Evolutionary conservation across 2,329 filamentous ascomycete species (phyloP).

Genomic region (Fusarium goolgardi): DNA sequence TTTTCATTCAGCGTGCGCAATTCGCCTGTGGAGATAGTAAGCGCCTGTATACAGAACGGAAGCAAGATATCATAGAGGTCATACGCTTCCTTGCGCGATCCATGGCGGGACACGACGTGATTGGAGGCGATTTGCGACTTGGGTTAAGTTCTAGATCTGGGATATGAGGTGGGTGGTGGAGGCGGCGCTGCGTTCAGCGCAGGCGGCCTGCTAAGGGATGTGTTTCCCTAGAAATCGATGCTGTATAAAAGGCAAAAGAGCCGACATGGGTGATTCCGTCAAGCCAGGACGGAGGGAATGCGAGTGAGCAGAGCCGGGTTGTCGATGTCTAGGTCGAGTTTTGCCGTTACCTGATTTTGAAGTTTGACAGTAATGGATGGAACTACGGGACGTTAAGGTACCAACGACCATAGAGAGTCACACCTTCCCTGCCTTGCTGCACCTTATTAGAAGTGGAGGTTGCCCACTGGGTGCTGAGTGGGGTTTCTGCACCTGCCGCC

Average conservation of each 20-base stretch:
- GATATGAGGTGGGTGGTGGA: conserved; percentile 36
- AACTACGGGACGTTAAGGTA: conserved; percentile 14
- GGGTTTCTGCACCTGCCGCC: conserved; percentile 5
- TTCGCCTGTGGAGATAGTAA: conserved; percentile 71
- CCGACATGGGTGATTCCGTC: conserved; percentile 56
- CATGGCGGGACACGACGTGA: conserved; percentile 61
- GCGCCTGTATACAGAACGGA: conserved; percentile 2
- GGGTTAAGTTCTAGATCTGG: conserved; percentile 29
- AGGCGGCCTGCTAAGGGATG: conserved; percentile 57
- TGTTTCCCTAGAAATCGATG: conserved; percentile 52
- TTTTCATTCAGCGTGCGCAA: conserved; percentile 87
- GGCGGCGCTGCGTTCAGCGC: conserved; percentile 61
- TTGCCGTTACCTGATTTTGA: conserved; percentile 41
- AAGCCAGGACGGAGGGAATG: conserved; percentile 43
- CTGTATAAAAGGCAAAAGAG: conserved; percentile 52
- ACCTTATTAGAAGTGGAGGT: conserved; percentile 2
- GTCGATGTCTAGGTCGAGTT: conserved; percentile 24
- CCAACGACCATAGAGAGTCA: conserved; percentile 2
- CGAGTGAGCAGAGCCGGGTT: conserved; percentile 36
- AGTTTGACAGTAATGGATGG: conserved; percentile 25
- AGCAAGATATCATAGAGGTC: conserved; percentile 41
- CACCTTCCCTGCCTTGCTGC: not conserved
- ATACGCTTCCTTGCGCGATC: conserved; percentile 74
- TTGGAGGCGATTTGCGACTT: conserved; percentile 44
- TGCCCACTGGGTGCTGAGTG: not conserved